These are phyloP conservation scores for Ophiocordyceps camponoti-leonardi DNA, from an alignment of 2,329 filamentous ascomycete species.

Conservation along the genomic window DNA sequence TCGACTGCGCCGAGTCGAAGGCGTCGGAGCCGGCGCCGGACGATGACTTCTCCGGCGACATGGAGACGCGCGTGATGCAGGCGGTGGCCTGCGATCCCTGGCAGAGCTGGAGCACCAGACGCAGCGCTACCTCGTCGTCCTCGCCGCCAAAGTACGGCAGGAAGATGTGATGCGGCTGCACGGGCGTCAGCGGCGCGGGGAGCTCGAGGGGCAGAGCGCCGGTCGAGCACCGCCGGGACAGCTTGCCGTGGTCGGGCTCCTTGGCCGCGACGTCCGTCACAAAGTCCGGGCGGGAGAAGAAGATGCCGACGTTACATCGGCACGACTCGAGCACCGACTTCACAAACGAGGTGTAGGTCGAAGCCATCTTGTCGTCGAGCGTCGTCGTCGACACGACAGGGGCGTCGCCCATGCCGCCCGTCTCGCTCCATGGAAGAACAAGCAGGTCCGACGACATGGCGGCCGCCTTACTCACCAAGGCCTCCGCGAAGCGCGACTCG, in stretches of 20 bases:
- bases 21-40: slow-evolving; percentile 1
- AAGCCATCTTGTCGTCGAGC: slow-evolving; percentile 20
- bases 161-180: slow-evolving; percentile 69
- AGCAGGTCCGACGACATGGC: slow-evolving; percentile 58
- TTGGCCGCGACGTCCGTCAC: slow-evolving; percentile 18
- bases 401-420: slow-evolving; percentile 53
- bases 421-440: slow-evolving; percentile 80
- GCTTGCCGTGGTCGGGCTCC: slow-evolving; percentile 14
- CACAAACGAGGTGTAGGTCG: slow-evolving; percentile 58
- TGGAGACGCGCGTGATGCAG: slow-evolving; percentile 39
- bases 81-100: slow-evolving; percentile 64
- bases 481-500: slow-evolving; percentile 61
- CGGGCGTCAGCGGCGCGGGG: slow-evolving; percentile 37
- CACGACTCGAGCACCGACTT: slow-evolving; percentile 42
- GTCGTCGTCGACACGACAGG: slow-evolving; percentile 9
- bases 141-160: slow-evolving; percentile 71
- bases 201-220: slow-evolving; percentile 38
- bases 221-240: slow-evolving; percentile 39
- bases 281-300: slow-evolving; percentile 47
- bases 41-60: not conserved
- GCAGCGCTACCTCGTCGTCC: slow-evolving; percentile 67
- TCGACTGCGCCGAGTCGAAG: slow-evolving; percentile 3
- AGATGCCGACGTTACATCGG: slow-evolving; percentile 60
- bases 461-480: slow-evolving; percentile 51
- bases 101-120: slow-evolving; percentile 69